phyloP scores from a whole-genome alignment of 1,284 basidiomycete genomes.

The Apiotrichum sp. region DNA sequence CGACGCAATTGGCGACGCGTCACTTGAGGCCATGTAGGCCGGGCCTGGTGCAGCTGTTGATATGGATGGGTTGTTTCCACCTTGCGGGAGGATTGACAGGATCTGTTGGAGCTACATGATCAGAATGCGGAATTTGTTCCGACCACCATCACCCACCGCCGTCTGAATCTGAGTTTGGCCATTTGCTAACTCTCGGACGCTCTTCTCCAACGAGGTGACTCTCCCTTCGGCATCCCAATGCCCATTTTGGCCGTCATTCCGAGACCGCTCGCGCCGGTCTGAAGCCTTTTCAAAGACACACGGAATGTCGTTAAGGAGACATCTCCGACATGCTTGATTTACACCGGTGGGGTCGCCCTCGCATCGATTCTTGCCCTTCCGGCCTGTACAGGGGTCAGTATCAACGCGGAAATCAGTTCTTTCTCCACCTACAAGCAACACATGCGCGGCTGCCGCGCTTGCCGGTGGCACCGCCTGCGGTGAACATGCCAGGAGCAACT shows the following conservation, averaged over 20 bases:
- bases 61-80: constrained; percentile 3
- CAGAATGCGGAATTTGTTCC: background rate
- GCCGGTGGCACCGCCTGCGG: constrained; percentile 19
- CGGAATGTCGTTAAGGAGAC: constrained; percentile 69
- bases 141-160: constrained; percentile 20
- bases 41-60: constrained; percentile 19
- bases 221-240: constrained; percentile 53
- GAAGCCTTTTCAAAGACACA: constrained; percentile 84
- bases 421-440: constrained; percentile 36
- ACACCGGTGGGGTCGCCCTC: constrained; percentile 59
- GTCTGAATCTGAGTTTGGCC: constrained; percentile 44
- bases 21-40: constrained; percentile 15
- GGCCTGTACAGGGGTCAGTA: constrained; percentile 48
- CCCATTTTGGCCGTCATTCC: constrained; percentile 55
- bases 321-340: constrained; percentile 61
- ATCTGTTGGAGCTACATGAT: constrained; percentile 37
- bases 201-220: constrained; percentile 36
- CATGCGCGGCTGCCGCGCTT: constrained; percentile 45
- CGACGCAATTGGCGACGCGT: constrained; percentile 17
- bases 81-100: constrained; percentile 32
- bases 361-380: constrained; percentile 87
- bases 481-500: constrained; percentile 16
- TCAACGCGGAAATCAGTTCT: background rate
- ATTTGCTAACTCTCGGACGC: constrained; percentile 34
- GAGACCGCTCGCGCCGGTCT: constrained; percentile 21